Evolutionary conservation across 2,329 filamentous ascomycete species (phyloP).

Genomic region (Bipolaris oryzae): DNA sequence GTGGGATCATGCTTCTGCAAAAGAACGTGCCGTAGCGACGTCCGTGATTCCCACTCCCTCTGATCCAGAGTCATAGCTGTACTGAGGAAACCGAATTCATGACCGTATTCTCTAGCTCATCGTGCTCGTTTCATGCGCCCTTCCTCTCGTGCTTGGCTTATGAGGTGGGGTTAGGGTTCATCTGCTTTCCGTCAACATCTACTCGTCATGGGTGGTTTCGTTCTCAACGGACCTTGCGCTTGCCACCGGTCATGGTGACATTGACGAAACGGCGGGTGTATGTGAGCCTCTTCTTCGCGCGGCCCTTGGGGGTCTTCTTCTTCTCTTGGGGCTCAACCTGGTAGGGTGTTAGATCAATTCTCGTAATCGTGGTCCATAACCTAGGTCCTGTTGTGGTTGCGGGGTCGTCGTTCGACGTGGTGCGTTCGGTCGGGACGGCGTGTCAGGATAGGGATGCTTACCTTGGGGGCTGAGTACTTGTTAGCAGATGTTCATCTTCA

Average conservation of each 20-base stretch:
- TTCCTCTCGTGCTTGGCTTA: constrained; percentile 52
- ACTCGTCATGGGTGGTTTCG: neutral
- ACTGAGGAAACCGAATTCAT: constrained; percentile 46
- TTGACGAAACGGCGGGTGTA: constrained; percentile 99
- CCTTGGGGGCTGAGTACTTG: constrained; percentile 30
- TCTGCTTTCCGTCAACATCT: constrained; percentile 56
- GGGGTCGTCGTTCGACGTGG: neutral
- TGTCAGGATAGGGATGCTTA: constrained; percentile 21
- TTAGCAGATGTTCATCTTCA: constrained; percentile 23
- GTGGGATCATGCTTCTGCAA: constrained; percentile 38
- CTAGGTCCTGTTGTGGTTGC: neutral
- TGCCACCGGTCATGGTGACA: constrained; percentile 95
- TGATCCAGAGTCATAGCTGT: constrained; percentile 51
- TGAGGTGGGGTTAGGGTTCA: constrained; percentile 84
- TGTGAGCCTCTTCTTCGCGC: constrained; percentile 93
- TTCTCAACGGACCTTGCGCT: constrained; percentile 80
- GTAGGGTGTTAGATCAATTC: constrained; percentile 34
- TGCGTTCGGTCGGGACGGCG: constrained; percentile 4
- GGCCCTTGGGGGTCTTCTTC: constrained; percentile 95
- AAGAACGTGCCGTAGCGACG: constrained; percentile 38
- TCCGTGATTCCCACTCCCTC: constrained; percentile 43
- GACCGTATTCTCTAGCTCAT: constrained; percentile 43
- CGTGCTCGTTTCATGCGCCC: constrained; percentile 38
- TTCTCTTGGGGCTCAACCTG: constrained; percentile 92
- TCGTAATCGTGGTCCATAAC: neutral